phyloP scores from a whole-genome alignment of 768 basidiomycete genomes.

The Russula lepida region DNA sequence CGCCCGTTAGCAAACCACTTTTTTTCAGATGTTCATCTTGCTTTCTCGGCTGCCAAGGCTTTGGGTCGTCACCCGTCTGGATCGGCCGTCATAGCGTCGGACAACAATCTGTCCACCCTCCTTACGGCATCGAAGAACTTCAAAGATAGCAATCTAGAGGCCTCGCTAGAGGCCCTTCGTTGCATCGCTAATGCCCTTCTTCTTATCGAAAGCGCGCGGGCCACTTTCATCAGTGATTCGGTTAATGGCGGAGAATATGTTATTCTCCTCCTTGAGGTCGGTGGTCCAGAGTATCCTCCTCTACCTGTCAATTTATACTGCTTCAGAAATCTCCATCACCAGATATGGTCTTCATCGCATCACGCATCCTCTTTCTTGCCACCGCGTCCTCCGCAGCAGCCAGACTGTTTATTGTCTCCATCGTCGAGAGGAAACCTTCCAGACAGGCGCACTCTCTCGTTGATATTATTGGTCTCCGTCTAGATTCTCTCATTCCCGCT shows the following conservation, averaged over 20 bases:
- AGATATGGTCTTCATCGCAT: conserved; percentile 64
- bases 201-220: conserved; percentile 54
- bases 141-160: conserved; percentile 46
- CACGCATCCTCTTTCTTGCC: conserved; percentile 67
- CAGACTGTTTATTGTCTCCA: conserved; percentile 38
- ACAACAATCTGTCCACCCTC: conserved; percentile 49
- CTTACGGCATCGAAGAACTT: conserved; percentile 43
- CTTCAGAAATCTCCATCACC: conserved; percentile 50
- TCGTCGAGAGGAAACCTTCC: conserved; percentile 57
- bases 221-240: conserved; percentile 44
- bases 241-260: conserved; percentile 57
- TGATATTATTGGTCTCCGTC: conserved; percentile 52
- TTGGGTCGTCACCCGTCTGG: conserved; percentile 65
- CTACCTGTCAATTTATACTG: background rate
- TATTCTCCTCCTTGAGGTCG: conserved; percentile 52
- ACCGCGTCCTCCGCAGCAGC: conserved; percentile 48
- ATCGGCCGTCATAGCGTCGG: conserved; percentile 49
- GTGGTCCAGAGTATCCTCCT: conserved; percentile 9
- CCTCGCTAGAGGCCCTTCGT: conserved; percentile 60
- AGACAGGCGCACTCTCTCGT: conserved; percentile 42
- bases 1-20: background rate
- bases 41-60: conserved; percentile 63
- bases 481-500: conserved; percentile 45
- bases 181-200: conserved; percentile 76
- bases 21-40: conserved; percentile 54